Evolutionary conservation across 345 rosid genomes (phyloP).

Genomic region (Sapria himalayana): DNA sequence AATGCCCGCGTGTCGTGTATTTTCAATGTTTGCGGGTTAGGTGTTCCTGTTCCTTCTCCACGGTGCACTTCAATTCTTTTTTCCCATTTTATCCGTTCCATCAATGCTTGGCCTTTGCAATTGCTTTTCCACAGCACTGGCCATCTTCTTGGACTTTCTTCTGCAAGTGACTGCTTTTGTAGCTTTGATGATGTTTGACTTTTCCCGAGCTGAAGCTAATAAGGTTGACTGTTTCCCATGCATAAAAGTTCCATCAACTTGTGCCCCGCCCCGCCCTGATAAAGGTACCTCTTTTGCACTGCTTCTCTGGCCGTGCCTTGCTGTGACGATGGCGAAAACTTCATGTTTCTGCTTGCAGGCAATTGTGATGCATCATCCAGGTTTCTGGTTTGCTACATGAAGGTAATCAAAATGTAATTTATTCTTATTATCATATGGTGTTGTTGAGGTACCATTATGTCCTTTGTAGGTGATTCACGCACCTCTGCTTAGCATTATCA

Average conservation of each 20-base stretch:
- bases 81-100: not conserved
- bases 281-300: too few species aligned
- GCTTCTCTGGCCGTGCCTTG: too few species aligned
- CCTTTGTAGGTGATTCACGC: conserved; percentile 67
- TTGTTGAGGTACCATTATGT: conserved; percentile 7
- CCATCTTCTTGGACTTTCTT: conserved; percentile 85
- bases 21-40: conserved; percentile 97
- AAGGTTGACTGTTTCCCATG: conserved; percentile 93
- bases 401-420: conserved; percentile 22
- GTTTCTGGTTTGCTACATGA: conserved; percentile 74
- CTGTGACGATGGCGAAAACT: too few species aligned
- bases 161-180: conserved; percentile 96
- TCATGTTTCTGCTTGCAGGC: too few species aligned
- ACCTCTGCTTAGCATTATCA: conserved; percentile 60
- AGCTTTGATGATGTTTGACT: conserved; percentile 79
- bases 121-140: conserved; percentile 65
- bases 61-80: not conserved
- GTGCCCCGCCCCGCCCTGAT: conserved; percentile 31
- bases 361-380: too few species aligned
- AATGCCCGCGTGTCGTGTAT: conserved; percentile 95
- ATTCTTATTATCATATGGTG: not conserved
- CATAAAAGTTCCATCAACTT: conserved; percentile 25
- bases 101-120: conserved; percentile 6
- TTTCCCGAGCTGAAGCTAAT: conserved; percentile 47
- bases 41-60: conserved; percentile 2